These are phyloP conservation scores for Penicillium argentinense DNA, from an alignment of 495 filamentous ascomycete species.

Conservation along the genomic window DNA sequence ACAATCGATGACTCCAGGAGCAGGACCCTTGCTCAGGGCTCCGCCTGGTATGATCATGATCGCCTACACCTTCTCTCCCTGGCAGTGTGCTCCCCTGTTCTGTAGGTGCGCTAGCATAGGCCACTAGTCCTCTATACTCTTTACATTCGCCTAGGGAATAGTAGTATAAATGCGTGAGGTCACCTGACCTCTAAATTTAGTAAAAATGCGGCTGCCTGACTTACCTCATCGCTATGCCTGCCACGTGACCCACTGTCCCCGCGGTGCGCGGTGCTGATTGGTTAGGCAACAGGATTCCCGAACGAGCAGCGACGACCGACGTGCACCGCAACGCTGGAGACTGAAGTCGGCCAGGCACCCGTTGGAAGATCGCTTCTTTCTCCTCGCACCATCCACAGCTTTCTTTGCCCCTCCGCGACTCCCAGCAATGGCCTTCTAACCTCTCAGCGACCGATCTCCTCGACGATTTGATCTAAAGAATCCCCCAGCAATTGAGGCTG, in stretches of 20 bases:
- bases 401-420: neutral
- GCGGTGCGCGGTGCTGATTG: conserved; percentile 32
- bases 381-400: conserved; percentile 13
- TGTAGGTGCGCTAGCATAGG: no score
- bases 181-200: neutral
- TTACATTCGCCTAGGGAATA: no score
- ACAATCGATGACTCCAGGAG: no score
- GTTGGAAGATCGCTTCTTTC: conserved; percentile 10
- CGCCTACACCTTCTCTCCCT: no score
- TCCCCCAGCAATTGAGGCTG: no score
- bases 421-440: neutral
- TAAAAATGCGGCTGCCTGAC: conserved; percentile 4
- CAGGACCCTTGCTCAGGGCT: no score
- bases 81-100: no score
- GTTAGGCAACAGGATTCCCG: conserved; percentile 53
- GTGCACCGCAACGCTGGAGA: neutral
- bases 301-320: neutral
- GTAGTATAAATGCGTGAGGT: no score
- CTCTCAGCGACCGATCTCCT: conserved; percentile 14
- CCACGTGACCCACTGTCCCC: conserved; percentile 30
- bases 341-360: conserved; percentile 21
- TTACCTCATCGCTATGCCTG: conserved; percentile 35
- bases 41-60: no score
- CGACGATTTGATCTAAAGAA: conserved; percentile 1
- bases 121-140: no score